Evolutionary conservation across 768 basidiomycete genomes (phyloP), one percentile per base, ranked within the genome.

Genomic region (Mycena crocata): DNA sequence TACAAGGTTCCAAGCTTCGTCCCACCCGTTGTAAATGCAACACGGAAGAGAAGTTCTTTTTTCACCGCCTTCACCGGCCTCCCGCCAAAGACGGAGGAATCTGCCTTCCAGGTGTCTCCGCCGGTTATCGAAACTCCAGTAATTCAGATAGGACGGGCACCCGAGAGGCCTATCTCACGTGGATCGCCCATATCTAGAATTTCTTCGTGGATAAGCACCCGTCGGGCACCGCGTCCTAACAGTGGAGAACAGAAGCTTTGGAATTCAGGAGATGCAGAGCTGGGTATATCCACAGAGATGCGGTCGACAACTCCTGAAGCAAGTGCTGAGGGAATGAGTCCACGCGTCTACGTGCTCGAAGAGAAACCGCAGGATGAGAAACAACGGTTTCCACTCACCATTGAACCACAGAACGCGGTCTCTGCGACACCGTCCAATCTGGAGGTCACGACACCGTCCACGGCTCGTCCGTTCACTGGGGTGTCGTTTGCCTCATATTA

Each of bases 191-290:
- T 70, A 23, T 68, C 72, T 7, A 72, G 71, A 28, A 71, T 81
- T 19, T 80, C 83, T 12, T 80, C 82, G 4, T 85, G 84, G 83
- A 61, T 85, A 23, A 67, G 72, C n/a, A 65, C 71, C 14, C 68
- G 75, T n/a, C 74, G 70, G 56, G 42, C 73, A 9, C 74, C 80
- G 34, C 77, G 72, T 12, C 74, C 70, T 31, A 61, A 45, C 13
- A 75, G 74, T 46, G 82, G 80, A 44, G 68, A 76, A 35, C 71
- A 65, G 39, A 76, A 62, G 14, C 72, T 81, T 26, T 80, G 79
- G 79, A 71, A 79, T 46, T 21, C 59, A 7, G 64, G 69, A 42
- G 75, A 80, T 15, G 72, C 77, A 1, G 80, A 81, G 57, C 68
- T 73, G 32, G 79, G 72, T 13, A 66, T 68, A 26, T 72, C 64